Evolutionary conservation across 106 monocot genomes (phyloP), one percentile per base, ranked within the genome.

Genomic region (Allium fistulosum): DNA sequence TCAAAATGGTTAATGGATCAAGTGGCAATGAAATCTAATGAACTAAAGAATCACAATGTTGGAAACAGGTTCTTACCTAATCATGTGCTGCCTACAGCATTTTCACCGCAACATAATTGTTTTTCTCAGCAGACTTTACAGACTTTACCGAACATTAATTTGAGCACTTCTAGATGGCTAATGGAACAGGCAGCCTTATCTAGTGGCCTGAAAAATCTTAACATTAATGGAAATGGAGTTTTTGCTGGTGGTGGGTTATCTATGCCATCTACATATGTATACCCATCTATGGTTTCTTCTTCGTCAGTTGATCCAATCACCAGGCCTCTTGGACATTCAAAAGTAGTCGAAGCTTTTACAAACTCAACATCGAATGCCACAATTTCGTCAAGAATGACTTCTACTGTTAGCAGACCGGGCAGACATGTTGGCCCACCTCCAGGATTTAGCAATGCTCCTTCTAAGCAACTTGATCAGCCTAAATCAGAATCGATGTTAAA

Each of bases 361-460:
- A 50, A 16, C 7, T 49, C 49, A 49, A 47, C 66, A 27, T 62
- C 62, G 17, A 74, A 75, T 51, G 62, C 58, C n/a, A 26, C 62
- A 70, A 5, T 37, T 37, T 37, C 37, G 37, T 46, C 84, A 11
- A 86, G 69, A 77, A 37, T 37, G 37, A 89, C 83, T 71, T 84
- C 81, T 72, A 87, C 97, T 61, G 90, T 99, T 17, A 82, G 89
- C 51, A 80, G 92, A 16, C 97, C 97, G 61, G 65, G 69, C 59
- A 84, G 92, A 73, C 89, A 79, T 67, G 58, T 75, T 62, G 96
- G 97, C 0, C 97, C 92, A 47, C 97, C 97, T 51, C 97, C 97
- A 48, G 97, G 97, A 13, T 99, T 99, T 71, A 79, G 69, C 62
- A 58, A 67, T 15, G 66, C 71, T 10, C 76, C 82, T 14, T 45